phyloP scores from a whole-genome alignment of 805 yeast genomes.

The Yamadazyma sp. region DNA sequence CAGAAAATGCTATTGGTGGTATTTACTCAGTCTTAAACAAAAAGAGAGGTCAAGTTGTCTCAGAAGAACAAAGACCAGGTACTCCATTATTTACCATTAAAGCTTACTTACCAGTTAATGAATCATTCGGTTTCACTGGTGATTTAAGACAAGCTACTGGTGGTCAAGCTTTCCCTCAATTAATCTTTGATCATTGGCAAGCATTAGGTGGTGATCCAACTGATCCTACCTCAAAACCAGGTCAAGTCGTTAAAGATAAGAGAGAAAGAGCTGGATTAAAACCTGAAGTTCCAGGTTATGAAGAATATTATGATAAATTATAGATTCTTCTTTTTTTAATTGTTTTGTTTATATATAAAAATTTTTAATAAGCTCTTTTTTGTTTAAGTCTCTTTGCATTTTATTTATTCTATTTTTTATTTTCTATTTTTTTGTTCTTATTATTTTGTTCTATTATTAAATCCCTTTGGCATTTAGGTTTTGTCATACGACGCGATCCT shows the following conservation, averaged over 20 bases:
- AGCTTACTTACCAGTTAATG: slow-evolving; percentile 99
- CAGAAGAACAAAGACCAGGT: slow-evolving; percentile 99
- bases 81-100: slow-evolving; percentile 99
- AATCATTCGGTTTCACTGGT: slow-evolving; percentile 99
- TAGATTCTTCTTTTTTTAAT: slow-evolving; percentile 26
- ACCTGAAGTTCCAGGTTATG: slow-evolving; percentile 98
- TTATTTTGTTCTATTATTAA: no score
- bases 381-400: not conserved
- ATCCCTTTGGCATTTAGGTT: no score
- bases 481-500: no score
- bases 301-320: slow-evolving; percentile 95
- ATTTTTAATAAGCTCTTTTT: no score
- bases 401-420: no score
- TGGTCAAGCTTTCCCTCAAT: slow-evolving; percentile 99
- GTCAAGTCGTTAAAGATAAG: slow-evolving; percentile 54
- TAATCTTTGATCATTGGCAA: slow-evolving; percentile 99
- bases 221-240: slow-evolving; percentile 73
- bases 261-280: slow-evolving; percentile 97
- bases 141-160: slow-evolving; percentile 99
- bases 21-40: slow-evolving; percentile 98
- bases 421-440: no score
- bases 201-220: slow-evolving; percentile 88
- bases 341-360: slow-evolving; percentile 5
- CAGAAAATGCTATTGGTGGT: slow-evolving; percentile 99
- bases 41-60: slow-evolving; percentile 99